Percentiles rank a stretch among this genome's conserved stretches.
phyloP scores from a whole-genome alignment of 179 eudicot species.

The Amaranthus tricolor region DNA sequence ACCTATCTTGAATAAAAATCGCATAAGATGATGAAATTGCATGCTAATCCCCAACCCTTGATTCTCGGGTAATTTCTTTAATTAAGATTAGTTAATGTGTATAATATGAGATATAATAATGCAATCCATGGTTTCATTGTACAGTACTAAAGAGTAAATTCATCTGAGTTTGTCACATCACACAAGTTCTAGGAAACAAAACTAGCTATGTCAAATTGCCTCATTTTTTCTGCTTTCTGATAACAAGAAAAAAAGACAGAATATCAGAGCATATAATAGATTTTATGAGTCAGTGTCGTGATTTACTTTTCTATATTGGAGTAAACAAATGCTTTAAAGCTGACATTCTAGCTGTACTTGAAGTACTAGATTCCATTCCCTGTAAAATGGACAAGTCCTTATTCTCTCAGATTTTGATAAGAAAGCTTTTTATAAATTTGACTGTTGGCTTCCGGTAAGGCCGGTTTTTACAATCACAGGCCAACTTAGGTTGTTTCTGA shows the following conservation, averaged over 20 bases:
- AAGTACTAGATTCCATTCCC: neutral
- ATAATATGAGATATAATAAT: neutral
- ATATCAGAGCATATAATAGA: neutral
- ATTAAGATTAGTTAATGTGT: neutral
- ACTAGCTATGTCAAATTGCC: neutral
- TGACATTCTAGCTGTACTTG: conserved; percentile 4
- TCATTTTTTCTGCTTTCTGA: neutral
- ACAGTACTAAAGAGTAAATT: neutral
- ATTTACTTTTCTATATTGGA: neutral
- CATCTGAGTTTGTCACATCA: neutral
- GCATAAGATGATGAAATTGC: too few species aligned
- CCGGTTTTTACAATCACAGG: neutral
- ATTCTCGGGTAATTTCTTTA: neutral
- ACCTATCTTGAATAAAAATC: too few species aligned
- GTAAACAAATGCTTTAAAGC: neutral
- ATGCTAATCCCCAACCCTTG: too few species aligned
- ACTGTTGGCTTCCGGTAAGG: conserved; percentile 11
- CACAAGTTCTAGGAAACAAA: neutral
- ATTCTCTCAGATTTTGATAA: neutral
- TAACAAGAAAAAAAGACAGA: neutral
- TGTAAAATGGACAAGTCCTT: conserved; percentile 4
- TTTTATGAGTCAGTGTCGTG: neutral
- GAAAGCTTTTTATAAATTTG: neutral
- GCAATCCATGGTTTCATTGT: neutral
- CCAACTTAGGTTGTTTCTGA: neutral